A percentile compares a stretch with the other conserved stretches of the same genome.
phyloP scores from a whole-genome alignment of 176 grass and related monocot species.

The Oryza punctata region DNA sequence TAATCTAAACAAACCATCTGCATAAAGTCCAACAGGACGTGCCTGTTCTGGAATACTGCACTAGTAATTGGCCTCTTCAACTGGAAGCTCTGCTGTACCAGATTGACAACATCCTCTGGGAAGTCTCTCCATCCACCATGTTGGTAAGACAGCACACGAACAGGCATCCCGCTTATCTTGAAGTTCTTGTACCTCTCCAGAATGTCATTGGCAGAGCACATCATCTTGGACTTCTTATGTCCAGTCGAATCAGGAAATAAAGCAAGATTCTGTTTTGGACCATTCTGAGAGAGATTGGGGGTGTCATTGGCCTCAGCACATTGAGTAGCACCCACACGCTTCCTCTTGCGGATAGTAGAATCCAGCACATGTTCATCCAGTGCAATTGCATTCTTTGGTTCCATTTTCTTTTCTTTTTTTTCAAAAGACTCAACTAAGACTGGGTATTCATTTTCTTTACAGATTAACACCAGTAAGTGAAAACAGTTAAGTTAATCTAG shows the following conservation, averaged over 20 bases:
- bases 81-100: conserved; percentile 55
- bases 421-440: conserved; percentile 38
- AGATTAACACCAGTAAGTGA: conserved; percentile 37
- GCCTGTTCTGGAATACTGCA: conserved; percentile 46
- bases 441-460: conserved; percentile 40
- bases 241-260: conserved; percentile 1
- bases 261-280: conserved; percentile 19
- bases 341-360: conserved; percentile 47
- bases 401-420: conserved; percentile 66
- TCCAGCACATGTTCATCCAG: conserved; percentile 47
- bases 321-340: conserved; percentile 30
- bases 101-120: conserved; percentile 54
- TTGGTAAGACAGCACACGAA: conserved; percentile 68
- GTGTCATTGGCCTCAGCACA: conserved; percentile 22
- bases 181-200: conserved; percentile 67
- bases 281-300: conserved; percentile 6
- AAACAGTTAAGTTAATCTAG: conserved; percentile 28
- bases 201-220: conserved; percentile 47
- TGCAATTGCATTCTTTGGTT: conserved; percentile 46
- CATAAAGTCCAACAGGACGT: conserved; percentile 73
- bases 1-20: conserved; percentile 65
- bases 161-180: conserved; percentile 64
- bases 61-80: conserved; percentile 70
- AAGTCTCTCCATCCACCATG: conserved; percentile 80
- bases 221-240: conserved; percentile 39